Base-by-base conservation (phyloP, 257 asterid species). In the Salvia hispanica region DNA sequence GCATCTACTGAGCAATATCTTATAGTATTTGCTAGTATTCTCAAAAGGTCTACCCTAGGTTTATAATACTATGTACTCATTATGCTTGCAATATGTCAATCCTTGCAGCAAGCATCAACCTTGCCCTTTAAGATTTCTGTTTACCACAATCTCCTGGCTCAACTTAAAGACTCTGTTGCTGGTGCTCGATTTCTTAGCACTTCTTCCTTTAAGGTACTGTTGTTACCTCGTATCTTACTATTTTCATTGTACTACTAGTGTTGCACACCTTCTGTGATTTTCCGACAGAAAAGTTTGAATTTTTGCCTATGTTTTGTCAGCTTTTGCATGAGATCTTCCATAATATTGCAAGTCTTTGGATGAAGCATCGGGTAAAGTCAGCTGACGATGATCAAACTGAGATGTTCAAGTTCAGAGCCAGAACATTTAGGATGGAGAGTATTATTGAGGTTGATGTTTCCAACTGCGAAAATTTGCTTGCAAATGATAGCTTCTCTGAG, bases 361-460 rank as follows among this genome's bases (percentile, higher is more conserved):
- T 86, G 77, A 85, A 83, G 72, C 87, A 82, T 72, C 85, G 83
- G 33, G 76, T 67, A 50, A 85, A 78, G 73, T 67, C 75, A 14
- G 67, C 63, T 46, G 95, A 85, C 65, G 93, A 78, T 55, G 80
- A 66, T 58, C 74, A 67, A 36, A 75, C 72, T 79, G 85, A 77
- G 66, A 86, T 66, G 75, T 88, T 85, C 82, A 88, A 79, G 83
- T 94, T 94, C 81, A 84, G 84, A 72, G 76, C 96, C 51, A 89
- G 96, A 44, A 81, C 79, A 53, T 86, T 94, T 73, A 85, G 79
- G 79, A 78, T 94, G 58, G 95, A 85, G 64, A 88, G 81, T 75
- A 82, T 94, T 57, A 76, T 88, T 40, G 86, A 91, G 36, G 72
- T 88, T 72, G 97, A 90, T 80, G 73, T 84, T 65, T 90, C 99